Percentiles rank a stretch among this genome's conserved stretches.
These are phyloP conservation scores for Rubroshorea leprosula DNA, from an alignment of 345 rosid species.

Conservation along the genomic window DNA sequence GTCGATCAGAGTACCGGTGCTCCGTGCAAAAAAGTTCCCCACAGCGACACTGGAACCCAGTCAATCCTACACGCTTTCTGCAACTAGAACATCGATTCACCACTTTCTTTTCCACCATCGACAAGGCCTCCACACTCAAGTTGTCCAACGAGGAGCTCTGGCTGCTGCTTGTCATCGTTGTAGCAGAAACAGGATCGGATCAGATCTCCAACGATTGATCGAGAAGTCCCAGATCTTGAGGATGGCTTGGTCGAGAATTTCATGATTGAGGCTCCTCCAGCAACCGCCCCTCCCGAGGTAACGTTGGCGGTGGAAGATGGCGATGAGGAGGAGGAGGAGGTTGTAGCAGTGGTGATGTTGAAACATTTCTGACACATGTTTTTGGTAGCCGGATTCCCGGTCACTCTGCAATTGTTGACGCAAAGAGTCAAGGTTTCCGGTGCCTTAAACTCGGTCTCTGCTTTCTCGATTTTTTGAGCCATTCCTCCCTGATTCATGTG, in stretches of 20 bases:
- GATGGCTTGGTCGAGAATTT: conserved; percentile 38
- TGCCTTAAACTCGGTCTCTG: conserved; percentile 92
- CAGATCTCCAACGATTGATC: conserved; percentile 26
- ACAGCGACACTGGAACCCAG: conserved; percentile 94
- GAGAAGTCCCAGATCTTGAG: conserved; percentile 47
- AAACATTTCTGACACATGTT: conserved; percentile 97
- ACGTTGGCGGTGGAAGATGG: conserved; percentile 1
- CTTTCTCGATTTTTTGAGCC: conserved; percentile 89
- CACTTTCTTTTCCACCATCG: conserved; percentile 38
- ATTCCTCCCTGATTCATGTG: conserved; percentile 23
- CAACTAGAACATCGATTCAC: conserved; percentile 92
- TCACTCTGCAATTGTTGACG: conserved; percentile 73
- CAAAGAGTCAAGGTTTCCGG: conserved; percentile 71
- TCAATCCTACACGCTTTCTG: conserved; percentile 77
- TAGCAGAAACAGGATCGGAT: conserved; percentile 12
- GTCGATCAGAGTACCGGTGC: conserved; percentile 96
- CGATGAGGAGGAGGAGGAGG: conserved; percentile 19
- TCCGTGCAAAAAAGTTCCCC: conserved; percentile 90
- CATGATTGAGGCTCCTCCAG: conserved; percentile 30
- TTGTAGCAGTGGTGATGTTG: conserved; percentile 47
- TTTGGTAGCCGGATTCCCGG: conserved; percentile 85
- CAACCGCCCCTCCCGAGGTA: conserved; percentile 10
- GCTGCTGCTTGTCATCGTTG: conserved; percentile 17
- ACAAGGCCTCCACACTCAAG: conserved; percentile 16
- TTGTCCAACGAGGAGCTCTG: conserved; percentile 16